These are phyloP conservation scores for Triadica sebifera DNA, from an alignment of 345 rosid genomes.

Conservation along the genomic window DNA sequence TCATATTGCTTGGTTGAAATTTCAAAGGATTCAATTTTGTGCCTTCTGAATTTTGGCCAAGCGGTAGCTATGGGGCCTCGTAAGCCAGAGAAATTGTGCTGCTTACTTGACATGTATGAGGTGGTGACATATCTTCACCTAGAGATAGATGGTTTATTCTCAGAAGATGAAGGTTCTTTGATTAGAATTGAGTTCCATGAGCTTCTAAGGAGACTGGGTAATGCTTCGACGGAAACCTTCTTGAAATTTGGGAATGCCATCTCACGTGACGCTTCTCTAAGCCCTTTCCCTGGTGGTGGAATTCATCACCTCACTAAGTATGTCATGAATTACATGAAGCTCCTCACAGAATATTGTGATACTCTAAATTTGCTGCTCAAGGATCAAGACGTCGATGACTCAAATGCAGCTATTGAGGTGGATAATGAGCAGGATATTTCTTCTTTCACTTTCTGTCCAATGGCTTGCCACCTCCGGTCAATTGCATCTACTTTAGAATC, in stretches of 20 bases:
- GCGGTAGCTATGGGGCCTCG: slow-evolving; percentile 54
- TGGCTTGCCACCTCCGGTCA: slow-evolving; percentile 51
- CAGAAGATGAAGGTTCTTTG: slow-evolving; percentile 47
- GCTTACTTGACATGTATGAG: slow-evolving; percentile 71
- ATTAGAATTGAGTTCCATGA: slow-evolving; percentile 53
- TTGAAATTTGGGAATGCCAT: slow-evolving; percentile 46
- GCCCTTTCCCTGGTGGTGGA: slow-evolving; percentile 48
- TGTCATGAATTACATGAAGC: slow-evolving; percentile 76
- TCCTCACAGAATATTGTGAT: slow-evolving; percentile 46
- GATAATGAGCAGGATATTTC: slow-evolving; percentile 34
- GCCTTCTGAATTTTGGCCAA: slow-evolving; percentile 74
- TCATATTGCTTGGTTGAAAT: slow-evolving; percentile 52
- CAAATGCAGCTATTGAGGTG: slow-evolving; percentile 26
- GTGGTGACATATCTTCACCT: slow-evolving; percentile 46
- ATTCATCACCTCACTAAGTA: slow-evolving; percentile 67
- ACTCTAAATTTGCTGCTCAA: slow-evolving; percentile 54
- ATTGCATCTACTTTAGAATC: slow-evolving; percentile 47
- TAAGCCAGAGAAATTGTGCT: slow-evolving; percentile 60
- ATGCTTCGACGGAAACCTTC: slow-evolving; percentile 45
- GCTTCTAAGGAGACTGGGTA: slow-evolving; percentile 41
- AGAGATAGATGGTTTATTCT: slow-evolving; percentile 48
- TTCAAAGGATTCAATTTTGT: slow-evolving; percentile 41
- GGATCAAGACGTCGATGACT: slow-evolving; percentile 34
- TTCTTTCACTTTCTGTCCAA: slow-evolving; percentile 44
- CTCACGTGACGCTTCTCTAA: slow-evolving; percentile 39